Conservation (phyloP, 1,139 yeast species). For the Blastobotrys aristatus region DNA sequence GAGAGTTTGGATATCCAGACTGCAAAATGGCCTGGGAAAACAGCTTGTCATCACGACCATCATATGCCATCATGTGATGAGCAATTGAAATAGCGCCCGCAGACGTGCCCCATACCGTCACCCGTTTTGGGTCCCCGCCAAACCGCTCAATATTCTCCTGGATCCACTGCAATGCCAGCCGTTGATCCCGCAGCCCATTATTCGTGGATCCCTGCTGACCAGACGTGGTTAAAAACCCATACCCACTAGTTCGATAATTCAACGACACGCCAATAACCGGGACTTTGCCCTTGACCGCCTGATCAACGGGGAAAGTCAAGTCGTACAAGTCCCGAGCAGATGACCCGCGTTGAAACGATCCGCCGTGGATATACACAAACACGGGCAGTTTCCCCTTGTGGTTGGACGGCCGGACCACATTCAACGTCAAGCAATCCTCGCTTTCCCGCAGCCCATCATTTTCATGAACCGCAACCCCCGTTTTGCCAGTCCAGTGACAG, state of each 20-base stretch:
- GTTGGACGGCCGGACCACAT: conserved; percentile 19
- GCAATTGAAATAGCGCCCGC: conserved; percentile 38
- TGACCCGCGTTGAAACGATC: conserved; percentile 27
- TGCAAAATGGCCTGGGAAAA: conserved; percentile 11
- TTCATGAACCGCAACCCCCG: background rate
- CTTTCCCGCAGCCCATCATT: conserved; percentile 4
- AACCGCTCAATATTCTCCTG: conserved; percentile 33
- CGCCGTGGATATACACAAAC: conserved; percentile 38
- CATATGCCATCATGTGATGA: conserved; percentile 28
- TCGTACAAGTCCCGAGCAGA: conserved; percentile 8
- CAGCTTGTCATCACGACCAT: conserved; percentile 18
- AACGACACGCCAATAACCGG: conserved; percentile 35
- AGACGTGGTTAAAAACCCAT: conserved; percentile 32
- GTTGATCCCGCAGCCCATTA: conserved; percentile 36
- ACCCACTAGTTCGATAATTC: conserved; percentile 35
- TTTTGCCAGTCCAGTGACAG: conserved; percentile 12
- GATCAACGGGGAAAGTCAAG: conserved; percentile 10
- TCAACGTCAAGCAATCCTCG: conserved; percentile 26
- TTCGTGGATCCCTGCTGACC: conserved; percentile 28
- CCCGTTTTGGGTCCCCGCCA: conserved; percentile 38
- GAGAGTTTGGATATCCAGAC: conserved; percentile 5
- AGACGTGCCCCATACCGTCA: conserved; percentile 37
- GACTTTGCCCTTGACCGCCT: conserved; percentile 18
- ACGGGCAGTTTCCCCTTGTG: conserved; percentile 29
- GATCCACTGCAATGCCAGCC: conserved; percentile 37